phyloP scores from a whole-genome alignment of 208 protist species.

The Angomonas deanei region DNA sequence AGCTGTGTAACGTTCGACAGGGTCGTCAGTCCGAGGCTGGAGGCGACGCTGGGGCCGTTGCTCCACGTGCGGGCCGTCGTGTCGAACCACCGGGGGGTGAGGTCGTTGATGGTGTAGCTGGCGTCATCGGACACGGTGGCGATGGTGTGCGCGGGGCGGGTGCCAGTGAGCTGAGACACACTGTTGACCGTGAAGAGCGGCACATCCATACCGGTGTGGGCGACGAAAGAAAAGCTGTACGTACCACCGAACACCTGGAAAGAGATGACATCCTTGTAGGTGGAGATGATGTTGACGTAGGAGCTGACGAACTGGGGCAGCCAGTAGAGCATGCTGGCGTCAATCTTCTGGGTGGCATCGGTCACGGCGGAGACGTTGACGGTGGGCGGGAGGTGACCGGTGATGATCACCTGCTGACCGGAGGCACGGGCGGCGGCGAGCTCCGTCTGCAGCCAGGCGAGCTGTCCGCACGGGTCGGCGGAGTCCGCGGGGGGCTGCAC shows the following conservation, averaged over 20 bases:
- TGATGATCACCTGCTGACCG: conserved; percentile 36
- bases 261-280: conserved; percentile 13
- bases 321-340: conserved; percentile 29
- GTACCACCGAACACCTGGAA: conserved; percentile 40
- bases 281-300: conserved; percentile 20
- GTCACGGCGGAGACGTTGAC: conserved; percentile 11
- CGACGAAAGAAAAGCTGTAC: conserved; percentile 26
- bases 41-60: conserved; percentile 10
- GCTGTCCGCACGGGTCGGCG: conserved; percentile 42
- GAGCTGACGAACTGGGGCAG: conserved; percentile 19
- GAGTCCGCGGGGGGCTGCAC: conserved; percentile 15
- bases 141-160: conserved; percentile 22
- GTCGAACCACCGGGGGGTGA: conserved; percentile 11
- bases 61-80: conserved; percentile 14
- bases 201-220: conserved; percentile 19
- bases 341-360: conserved; percentile 8
- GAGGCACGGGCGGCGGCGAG: conserved; percentile 17
- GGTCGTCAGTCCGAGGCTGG: conserved; percentile 17
- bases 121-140: neutral
- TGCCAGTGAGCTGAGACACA: conserved; percentile 26
- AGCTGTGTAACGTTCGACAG: conserved; percentile 13
- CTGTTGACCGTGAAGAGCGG: conserved; percentile 32
- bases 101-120: neutral
- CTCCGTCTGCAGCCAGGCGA: conserved; percentile 22
- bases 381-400: conserved; percentile 33